Evolutionary conservation across 257 asterid genomes (phyloP), one percentile per base, ranked within the genome.

Genomic region (Oldenlandia corymbosa): DNA sequence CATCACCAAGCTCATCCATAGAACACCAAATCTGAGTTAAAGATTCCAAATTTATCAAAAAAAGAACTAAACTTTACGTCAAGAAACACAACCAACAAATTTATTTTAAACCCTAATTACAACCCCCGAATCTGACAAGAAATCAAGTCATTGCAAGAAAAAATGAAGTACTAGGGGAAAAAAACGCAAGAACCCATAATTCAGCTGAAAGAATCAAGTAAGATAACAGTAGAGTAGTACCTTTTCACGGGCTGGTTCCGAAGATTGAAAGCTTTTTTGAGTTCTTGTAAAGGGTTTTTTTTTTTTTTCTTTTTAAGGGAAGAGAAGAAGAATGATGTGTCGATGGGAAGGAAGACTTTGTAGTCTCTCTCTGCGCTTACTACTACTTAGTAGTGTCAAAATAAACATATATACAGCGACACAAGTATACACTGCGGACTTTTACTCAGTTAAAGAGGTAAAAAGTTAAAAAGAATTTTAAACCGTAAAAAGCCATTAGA

Each of bases 1-100:
- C 78, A 55, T 70, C 83, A 65, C 75, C 87, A 67, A 75, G 81
- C 77, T 81, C 95, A 78, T 75, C 85, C 87, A 81, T 81, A 56
- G 58, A 49, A 60, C 58, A 45, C 34, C 43, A 73, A 34, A 71
- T 78, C 83, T 76, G 76, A 64, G 58, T 42, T n/a, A 75, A 75
- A 76, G 54, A 64, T 73, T 64, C 62, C 75, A 75, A 70, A 64
- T 72, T 76, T 45, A 68, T 62, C 69, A 55, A 52, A 31, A n/a
- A 62, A 76, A 36, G n/a, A 62, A 39, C 57, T 20, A 66, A 78
- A 56, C 72, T 34, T 58, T 46, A 36, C 64, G 45, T 14, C n/a
- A 56, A 20, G 34, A 16, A 31, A 12, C 2, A 18, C 24, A 32
- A 57, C 60, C 43, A 56, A 20, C 62, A 45, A 52, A 71, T 67